phyloP scores from a whole-genome alignment of 257 asterid genomes.

The Ophiorrhiza pumila region DNA sequence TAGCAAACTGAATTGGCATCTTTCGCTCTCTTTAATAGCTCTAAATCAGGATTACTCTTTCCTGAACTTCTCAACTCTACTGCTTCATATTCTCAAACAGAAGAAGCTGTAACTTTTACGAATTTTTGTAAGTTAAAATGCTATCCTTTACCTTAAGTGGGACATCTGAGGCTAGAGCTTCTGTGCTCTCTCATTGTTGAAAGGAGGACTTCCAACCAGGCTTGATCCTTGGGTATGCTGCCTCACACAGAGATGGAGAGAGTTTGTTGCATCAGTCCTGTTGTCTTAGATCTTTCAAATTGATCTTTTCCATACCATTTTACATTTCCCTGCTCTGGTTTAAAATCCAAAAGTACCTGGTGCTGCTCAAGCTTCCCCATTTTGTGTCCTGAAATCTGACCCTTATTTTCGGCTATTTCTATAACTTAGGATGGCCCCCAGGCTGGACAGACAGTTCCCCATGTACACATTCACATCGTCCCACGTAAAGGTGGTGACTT shows the following conservation, averaged over 20 bases:
- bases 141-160: not conserved
- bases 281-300: not conserved
- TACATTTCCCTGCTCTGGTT: not conserved
- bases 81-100: not conserved
- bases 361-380: not conserved
- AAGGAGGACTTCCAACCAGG: too few relatives aligned
- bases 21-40: not conserved
- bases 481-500: slow-evolving; percentile 83
- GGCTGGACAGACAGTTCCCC: slow-evolving; percentile 92
- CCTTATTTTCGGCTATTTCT: slow-evolving; percentile 8
- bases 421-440: slow-evolving; percentile 76
- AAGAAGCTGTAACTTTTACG: not conserved
- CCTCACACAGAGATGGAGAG: not conserved
- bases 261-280: not conserved
- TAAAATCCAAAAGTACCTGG: not conserved
- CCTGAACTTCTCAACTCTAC: not conserved
- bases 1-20: not conserved
- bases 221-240: not conserved
- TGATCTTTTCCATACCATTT: not conserved
- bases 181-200: not conserved
- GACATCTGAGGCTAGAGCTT: not conserved
- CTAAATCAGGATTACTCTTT: not conserved
- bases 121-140: not conserved
- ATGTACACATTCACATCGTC: slow-evolving; percentile 80
- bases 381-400: not conserved